Evolutionary conservation across 345 rosid genomes (phyloP).

Genomic region (Jatropha curcas): DNA sequence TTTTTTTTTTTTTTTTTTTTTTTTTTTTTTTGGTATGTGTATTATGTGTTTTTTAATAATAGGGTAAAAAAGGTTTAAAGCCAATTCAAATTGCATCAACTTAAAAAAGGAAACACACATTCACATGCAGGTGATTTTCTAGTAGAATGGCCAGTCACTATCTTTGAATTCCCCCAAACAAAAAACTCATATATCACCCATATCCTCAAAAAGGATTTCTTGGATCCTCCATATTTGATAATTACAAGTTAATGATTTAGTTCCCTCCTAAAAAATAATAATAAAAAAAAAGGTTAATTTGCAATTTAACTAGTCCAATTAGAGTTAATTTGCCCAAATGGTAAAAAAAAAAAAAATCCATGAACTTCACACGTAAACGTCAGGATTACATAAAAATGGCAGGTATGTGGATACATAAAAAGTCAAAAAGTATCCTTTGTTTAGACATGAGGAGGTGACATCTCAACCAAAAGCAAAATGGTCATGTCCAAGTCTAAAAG

Average conservation of each 20-base stretch:
- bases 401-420: background rate
- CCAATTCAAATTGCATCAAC: no score
- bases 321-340: background rate
- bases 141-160: no score
- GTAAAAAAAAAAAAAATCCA: background rate
- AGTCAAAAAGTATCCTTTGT: constrained; percentile 9
- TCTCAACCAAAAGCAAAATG: constrained; percentile 18
- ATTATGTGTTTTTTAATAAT: no score
- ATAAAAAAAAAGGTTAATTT: no score
- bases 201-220: background rate
- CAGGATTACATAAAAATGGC: constrained; percentile 11
- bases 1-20: no score
- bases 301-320: background rate
- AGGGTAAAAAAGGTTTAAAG: no score
- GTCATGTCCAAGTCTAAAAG: background rate
- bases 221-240: constrained; percentile 9
- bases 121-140: no score
- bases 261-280: no score
- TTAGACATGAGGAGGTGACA: constrained; percentile 19
- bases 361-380: constrained; percentile 7
- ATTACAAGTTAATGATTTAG: constrained; percentile 8
- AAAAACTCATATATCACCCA: no score
- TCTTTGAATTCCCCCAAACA: no score
- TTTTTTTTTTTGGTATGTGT: no score
- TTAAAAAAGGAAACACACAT: no score